phyloP scores from a whole-genome alignment of 2,329 filamentous ascomycete genomes.

The Xylaria multiplex region DNA sequence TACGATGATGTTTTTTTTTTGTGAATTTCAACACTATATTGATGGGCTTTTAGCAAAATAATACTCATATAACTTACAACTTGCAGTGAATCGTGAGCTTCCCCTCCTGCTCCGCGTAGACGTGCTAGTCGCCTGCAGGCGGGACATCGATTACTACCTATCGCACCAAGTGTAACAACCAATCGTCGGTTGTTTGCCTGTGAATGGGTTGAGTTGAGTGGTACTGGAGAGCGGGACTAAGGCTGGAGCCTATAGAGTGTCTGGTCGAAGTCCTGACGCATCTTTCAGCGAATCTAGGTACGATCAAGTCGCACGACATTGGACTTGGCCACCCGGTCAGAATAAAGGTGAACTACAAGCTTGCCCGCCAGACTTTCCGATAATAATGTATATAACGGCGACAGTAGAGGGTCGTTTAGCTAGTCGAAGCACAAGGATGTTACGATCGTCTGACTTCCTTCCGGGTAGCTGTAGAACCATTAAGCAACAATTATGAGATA shows the following conservation, averaged over 20 bases:
- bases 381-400: not conserved
- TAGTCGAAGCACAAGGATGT: too few species aligned
- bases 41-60: not conserved
- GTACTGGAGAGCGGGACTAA: constrained; percentile 2
- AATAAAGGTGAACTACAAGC: not conserved
- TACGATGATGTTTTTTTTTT: constrained; percentile 1
- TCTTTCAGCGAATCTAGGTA: not conserved
- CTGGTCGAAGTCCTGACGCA: not conserved
- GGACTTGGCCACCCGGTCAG: not conserved
- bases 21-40: not conserved
- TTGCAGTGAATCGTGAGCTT: not conserved
- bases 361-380: not conserved
- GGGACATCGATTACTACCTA: not conserved
- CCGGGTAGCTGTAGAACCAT: too few species aligned
- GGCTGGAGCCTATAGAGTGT: not conserved
- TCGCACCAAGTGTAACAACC: not conserved
- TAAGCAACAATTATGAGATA: too few species aligned
- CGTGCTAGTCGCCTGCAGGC: not conserved
- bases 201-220: not conserved
- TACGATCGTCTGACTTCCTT: too few species aligned
- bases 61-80: too few species aligned
- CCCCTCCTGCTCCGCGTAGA: not conserved
- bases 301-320: constrained; percentile 1
- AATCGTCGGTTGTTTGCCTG: constrained; percentile 1
- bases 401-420: not conserved